Conservation (phyloP, 768 basidiomycete genomes). For the Neoboletus subvelutipes region DNA sequence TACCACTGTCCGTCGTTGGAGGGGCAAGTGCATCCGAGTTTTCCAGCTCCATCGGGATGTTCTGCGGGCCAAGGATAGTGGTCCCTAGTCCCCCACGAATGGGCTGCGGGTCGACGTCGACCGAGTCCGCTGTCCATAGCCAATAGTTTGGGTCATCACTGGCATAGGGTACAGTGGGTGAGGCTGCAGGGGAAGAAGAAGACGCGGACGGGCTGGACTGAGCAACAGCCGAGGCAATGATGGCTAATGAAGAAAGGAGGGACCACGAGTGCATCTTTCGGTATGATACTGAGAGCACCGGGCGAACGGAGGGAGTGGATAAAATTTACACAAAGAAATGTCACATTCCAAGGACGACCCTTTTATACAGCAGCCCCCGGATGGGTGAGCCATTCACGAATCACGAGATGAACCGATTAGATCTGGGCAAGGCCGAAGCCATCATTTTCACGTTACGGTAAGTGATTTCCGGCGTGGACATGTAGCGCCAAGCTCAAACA, state of each 20-base stretch:
- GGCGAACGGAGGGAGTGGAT: conserved; percentile 3
- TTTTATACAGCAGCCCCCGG: conserved; percentile 23
- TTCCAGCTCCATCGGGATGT: conserved; percentile 52
- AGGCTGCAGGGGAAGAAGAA: conserved; percentile 31
- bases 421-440: conserved; percentile 6
- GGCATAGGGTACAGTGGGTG: conserved; percentile 46
- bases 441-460: conserved; percentile 2
- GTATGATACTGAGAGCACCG: conserved; percentile 9
- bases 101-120: conserved; percentile 38
- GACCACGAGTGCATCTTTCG: conserved; percentile 30
- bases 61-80: conserved; percentile 54
- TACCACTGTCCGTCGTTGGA: conserved; percentile 61
- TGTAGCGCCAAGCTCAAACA: neutral
- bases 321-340: conserved; percentile 24
- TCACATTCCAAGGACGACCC: neutral
- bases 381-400: neutral
- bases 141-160: conserved; percentile 46
- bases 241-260: conserved; percentile 25
- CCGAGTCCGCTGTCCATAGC: conserved; percentile 36
- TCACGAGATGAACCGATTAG: neutral
- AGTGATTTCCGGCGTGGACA: neutral
- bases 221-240: conserved; percentile 22
- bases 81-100: conserved; percentile 46
- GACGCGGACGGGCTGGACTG: conserved; percentile 19
- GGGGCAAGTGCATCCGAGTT: conserved; percentile 59